Evolutionary conservation across 1,284 basidiomycete genomes (phyloP).

Genomic region (Exsudoporus floridanus): DNA sequence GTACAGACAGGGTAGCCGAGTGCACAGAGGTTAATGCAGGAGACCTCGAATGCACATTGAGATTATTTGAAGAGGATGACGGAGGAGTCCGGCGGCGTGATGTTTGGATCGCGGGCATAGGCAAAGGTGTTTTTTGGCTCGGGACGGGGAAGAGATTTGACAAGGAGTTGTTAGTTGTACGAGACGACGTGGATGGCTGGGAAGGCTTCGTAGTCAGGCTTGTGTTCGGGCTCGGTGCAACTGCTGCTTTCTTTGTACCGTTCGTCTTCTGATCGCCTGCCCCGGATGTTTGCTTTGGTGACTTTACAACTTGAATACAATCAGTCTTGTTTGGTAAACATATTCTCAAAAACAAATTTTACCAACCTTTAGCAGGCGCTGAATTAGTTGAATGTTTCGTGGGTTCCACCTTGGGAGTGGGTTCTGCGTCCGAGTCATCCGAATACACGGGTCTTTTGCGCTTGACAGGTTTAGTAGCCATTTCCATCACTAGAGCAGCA

Average conservation of each 20-base stretch:
- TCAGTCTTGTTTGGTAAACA: not conserved
- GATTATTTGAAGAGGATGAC: not conserved
- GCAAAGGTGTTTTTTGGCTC: not conserved
- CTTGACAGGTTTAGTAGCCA: slow-evolving; percentile 19
- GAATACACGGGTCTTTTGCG: slow-evolving; percentile 29
- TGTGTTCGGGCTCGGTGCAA: not conserved
- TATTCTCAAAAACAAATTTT: not conserved
- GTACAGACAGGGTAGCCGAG: slow-evolving; percentile 3
- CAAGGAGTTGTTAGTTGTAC: slow-evolving; percentile 21
- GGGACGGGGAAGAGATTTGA: slow-evolving; percentile 7
- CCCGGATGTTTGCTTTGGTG: slow-evolving; percentile 7
- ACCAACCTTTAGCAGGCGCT: slow-evolving; percentile 21
- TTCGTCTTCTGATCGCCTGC: slow-evolving; percentile 5
- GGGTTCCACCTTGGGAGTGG: slow-evolving; percentile 14
- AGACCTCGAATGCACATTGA: not conserved
- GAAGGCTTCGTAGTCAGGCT: not conserved
- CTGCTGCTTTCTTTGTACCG: slow-evolving; percentile 5
- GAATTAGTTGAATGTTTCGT: slow-evolving; percentile 7
- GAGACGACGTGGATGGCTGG: slow-evolving; percentile 12
- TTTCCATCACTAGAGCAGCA: slow-evolving; percentile 18
- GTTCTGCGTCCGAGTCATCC: slow-evolving; percentile 30
- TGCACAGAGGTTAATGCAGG: not conserved
- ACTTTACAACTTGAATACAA: slow-evolving; percentile 15
- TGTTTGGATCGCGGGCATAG: not conserved
- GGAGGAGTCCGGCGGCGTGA: not conserved